Base-by-base conservation (phyloP, 1,284 basidiomycete genomes). In the Leccinum griseonigrum region DNA sequence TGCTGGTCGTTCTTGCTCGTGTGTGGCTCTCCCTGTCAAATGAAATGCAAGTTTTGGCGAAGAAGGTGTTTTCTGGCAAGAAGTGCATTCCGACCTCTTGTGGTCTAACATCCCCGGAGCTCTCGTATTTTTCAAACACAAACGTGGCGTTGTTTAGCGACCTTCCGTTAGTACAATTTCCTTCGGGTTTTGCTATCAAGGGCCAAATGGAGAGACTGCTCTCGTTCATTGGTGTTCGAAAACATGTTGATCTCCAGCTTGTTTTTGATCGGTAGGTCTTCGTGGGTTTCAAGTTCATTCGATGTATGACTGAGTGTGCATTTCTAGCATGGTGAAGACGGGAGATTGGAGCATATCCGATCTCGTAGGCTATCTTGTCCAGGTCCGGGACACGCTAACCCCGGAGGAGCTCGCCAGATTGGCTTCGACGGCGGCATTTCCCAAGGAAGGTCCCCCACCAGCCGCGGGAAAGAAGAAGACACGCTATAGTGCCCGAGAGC, bases 211-310 rank as follows among this genome's bases (percentile, higher is more conserved):
- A 97, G 69, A 90, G 86, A 68, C 75, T 98, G 28, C 76, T 99
- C 4, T 80, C 86, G 29, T 84, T 83, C 0, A 78, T 98, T 0
- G 95, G 94, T 9, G 94, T 98, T 10, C 85, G 95, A 26, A 92
- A 90, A 69, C 96, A 98, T 67, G 95, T 98, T 11, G 93, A 97
- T 61, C 80, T 97, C 1, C 93, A 96, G 71, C 79, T 95, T 4
- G 81, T 95, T n/a, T 96, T 95, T 70, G 84, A 88, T 63, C 81
- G 92, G 89, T 92, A 62, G 62, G 80, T 68, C 11, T 16, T 34
- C 6, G 16, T 54, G 38, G 11, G 7, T 26, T 43, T 34, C 36
- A 14, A 31, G n/a, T 18, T 38, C 28, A 4, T 53, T 29, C 10
- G 16, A 36, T 34, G n/a, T 16, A 11, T 51, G n/a, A 48, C 54